These are phyloP conservation scores for Aspergillus sp. DNA, from an alignment of 2,329 filamentous ascomycete genomes.

Conservation along the genomic window DNA sequence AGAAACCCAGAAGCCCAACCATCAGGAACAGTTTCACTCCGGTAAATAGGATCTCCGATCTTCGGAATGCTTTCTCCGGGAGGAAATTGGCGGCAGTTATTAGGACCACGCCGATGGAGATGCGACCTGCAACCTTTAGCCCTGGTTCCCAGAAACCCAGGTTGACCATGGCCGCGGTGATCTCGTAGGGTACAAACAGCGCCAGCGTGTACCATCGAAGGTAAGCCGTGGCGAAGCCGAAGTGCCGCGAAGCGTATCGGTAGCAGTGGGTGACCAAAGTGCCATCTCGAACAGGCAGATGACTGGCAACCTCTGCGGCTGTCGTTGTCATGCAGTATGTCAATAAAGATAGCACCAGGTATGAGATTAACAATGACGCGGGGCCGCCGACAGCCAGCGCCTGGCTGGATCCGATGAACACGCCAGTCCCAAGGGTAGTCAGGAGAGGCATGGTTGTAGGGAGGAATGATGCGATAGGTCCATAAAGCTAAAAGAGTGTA, in stretches of 20 bases:
- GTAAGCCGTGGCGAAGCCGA: constrained; percentile 31
- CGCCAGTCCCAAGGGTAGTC: constrained; percentile 47
- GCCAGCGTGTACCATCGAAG: constrained; percentile 39
- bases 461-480: constrained; percentile 20
- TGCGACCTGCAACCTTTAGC: constrained; percentile 31
- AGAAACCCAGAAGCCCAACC: constrained; percentile 39
- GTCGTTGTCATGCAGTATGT: constrained; percentile 41
- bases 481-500: constrained; percentile 2
- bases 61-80: constrained; percentile 40
- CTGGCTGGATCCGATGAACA: constrained; percentile 47
- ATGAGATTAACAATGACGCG: constrained; percentile 43
- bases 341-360: constrained; percentile 39
- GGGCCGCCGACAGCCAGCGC: constrained; percentile 45
- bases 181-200: constrained; percentile 47
- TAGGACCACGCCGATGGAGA: constrained; percentile 48
- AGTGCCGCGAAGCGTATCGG: constrained; percentile 28
- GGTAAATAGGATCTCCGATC: constrained; percentile 42
- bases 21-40: constrained; percentile 42
- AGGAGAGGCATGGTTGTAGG: constrained; percentile 46
- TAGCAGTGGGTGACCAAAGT: constrained; percentile 33
- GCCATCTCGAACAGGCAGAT: constrained; percentile 28
- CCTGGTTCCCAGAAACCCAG: constrained; percentile 49
- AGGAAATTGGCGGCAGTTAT: constrained; percentile 43
- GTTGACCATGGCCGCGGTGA: constrained; percentile 55
- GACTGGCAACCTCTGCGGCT: constrained; percentile 30